These are phyloP conservation scores for Podospora comata DNA, from an alignment of 495 filamentous ascomycete species.

Conservation along the genomic window DNA sequence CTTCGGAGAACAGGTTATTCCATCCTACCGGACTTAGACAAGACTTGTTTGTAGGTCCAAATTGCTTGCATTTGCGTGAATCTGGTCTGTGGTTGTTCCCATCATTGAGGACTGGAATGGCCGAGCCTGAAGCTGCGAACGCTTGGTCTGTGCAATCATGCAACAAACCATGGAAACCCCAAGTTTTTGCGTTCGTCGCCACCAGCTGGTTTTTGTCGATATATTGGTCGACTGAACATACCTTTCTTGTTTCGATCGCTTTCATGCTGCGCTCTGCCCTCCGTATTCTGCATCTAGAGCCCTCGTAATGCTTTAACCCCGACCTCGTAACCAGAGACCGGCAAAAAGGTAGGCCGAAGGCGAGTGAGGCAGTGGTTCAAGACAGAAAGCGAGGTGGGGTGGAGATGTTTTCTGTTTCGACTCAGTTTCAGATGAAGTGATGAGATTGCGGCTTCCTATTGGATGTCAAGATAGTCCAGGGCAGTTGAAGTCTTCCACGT, in stretches of 20 bases:
- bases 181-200: neutral
- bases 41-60: too few species aligned
- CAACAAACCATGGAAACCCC: neutral
- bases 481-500: constrained; percentile 29
- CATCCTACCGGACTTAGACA: neutral
- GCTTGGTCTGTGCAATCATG: constrained; percentile 26
- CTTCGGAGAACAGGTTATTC: neutral
- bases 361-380: neutral
- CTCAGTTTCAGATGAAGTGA: constrained; percentile 37
- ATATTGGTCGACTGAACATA: too few species aligned
- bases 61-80: too few species aligned
- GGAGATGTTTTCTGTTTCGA: constrained; percentile 29
- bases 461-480: constrained; percentile 7
- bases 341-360: neutral
- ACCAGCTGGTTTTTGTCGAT: too few species aligned
- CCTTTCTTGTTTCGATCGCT: too few species aligned
- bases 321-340: neutral
- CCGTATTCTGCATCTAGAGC: too few species aligned
- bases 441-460: constrained; percentile 13
- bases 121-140: constrained; percentile 22
- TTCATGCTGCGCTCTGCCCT: too few species aligned
- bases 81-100: neutral
- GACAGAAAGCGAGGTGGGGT: constrained; percentile 10
- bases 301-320: too few species aligned
- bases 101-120: neutral